Evolutionary conservation across 768 basidiomycete species (phyloP), one percentile per base, ranked within the genome.

Genomic region (Pleurotus giganteus): DNA sequence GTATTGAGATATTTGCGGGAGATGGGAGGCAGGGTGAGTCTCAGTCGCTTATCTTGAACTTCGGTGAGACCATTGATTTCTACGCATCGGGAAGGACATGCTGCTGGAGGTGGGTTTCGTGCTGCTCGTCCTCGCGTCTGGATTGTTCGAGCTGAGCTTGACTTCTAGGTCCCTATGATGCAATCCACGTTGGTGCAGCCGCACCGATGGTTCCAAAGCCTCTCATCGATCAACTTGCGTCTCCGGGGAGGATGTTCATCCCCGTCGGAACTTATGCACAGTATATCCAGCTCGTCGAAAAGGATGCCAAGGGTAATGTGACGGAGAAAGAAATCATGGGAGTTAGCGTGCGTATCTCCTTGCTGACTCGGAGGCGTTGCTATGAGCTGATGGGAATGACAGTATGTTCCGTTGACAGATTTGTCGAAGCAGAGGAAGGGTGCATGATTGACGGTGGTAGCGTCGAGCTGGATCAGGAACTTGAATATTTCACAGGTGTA

Each of bases 111-210:
- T 72, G 27, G 53, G 72, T 57, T 12, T 11, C 28, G 6, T 11
- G 13, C 11, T 21, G 26, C 17, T 24, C 17, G 4, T 1, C 42
- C 4, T 7, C n/a, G 13, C 21, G 9, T 8, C 26, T 31, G 27
- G 1, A 24, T 5, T 11, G 5, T 41, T 27, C 15, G 19, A 26
- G 11, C 15, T 24, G n/a, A 41, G 39, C 39, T 15, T 53, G 26
- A 15, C 21, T 15, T 11, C 43, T 57, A 83, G 86, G 77, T 2
- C 89, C 88, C 0, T 93, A 85, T 64, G 81, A 92, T 57, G 87
- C 84, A 0, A 97, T 98, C 47, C 95, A 98, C 61, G 95, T 98
- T 32, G 96, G 96, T 3, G 96, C 96, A 0, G 95, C 96, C 0
- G 86, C 95, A 0, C 88, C 91, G 0, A 75, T 64, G 0, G 70